Base-by-base conservation (phyloP, 1,284 basidiomycete species). In the Boletus smithii region DNA sequence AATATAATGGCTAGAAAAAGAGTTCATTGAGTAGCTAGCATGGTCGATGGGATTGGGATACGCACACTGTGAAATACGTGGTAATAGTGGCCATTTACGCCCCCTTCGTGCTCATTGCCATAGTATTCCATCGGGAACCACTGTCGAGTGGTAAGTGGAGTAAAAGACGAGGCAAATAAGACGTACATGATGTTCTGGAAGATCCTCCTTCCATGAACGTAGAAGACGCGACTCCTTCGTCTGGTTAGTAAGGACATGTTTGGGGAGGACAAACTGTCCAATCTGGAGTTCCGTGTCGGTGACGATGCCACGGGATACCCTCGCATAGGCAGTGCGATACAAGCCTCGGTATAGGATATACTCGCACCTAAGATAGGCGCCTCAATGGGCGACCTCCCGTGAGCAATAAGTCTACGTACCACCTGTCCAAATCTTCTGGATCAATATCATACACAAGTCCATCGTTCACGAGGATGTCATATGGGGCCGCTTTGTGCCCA, bases 301-400 rank as follows among this genome's bases (percentile, higher is more conserved):
- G 49, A 88, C 80, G 16, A 77, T 80, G 29, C 83, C 81, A 9
- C 83, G 76, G 7, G 85, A 88, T 37, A 88, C 65, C 23, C 85
- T 78, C 4, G 80, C 83, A 58, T 88, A 88, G n/a, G 80, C 75
- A 3, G 89, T 87, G 20, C 89, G 77, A 70, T 91, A 88, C 24
- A 93, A 60, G 2, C 86, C 87, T 16, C 90, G 79, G 66, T 91
- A 95, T 20, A 91, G 72, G 40, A 95, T 88, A 60, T 94, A 94
- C 73, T 94, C 87, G 69, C 91, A 93, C 87, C 88, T 86, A 47
- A 13, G n/a, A 46, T 23, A 1, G 27, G 17, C 3, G 0, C 11
- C 24, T 45, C 20, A 47, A 23, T 31, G 17, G 1, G 9, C 3
- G 8, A 23, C 32, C 3, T 8, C 14, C 4, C 4, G 4, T 20